phyloP scores from a whole-genome alignment of 192 early-diverging fungal species.

The Coemansia sp. region DNA sequence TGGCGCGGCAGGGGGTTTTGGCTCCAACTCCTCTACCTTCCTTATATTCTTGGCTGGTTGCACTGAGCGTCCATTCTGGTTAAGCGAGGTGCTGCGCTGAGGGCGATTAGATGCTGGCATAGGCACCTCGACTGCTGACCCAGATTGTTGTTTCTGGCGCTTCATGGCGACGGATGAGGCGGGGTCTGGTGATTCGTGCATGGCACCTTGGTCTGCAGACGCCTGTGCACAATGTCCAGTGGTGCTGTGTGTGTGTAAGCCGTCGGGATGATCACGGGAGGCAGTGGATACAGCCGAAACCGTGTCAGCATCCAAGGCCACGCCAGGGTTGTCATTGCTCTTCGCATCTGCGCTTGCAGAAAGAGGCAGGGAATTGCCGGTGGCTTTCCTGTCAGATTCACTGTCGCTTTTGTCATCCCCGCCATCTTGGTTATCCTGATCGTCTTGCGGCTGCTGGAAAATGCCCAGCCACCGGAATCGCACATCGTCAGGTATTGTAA shows the following conservation, averaged over 20 bases:
- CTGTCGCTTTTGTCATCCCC: conserved; percentile 4
- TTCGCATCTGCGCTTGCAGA: not conserved
- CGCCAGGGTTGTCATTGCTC: not conserved
- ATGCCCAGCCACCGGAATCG: conserved; percentile 56
- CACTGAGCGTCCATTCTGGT: not conserved
- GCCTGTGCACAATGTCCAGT: not conserved
- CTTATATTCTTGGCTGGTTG: not conserved
- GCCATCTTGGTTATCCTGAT: conserved; percentile 8
- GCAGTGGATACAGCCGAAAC: not conserved
- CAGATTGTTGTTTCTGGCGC: not conserved
- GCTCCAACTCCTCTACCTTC: not conserved
- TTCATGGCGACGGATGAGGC: conserved; percentile 7
- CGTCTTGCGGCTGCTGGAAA: conserved; percentile 44
- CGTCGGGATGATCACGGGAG: not conserved
- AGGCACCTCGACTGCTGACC: not conserved
- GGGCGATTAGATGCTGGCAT: not conserved
- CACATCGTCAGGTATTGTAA: conserved; percentile 50
- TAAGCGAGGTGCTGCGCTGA: not conserved
- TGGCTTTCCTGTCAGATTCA: not conserved
- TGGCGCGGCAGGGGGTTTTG: not conserved
- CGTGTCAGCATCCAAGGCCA: not conserved
- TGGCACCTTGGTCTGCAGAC: not conserved
- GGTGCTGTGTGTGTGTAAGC: not conserved
- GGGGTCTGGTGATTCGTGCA: not conserved
- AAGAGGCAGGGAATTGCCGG: not conserved